Evolutionary conservation across 1,284 basidiomycete genomes (phyloP).

Genomic region (Coniferiporia weirii): DNA sequence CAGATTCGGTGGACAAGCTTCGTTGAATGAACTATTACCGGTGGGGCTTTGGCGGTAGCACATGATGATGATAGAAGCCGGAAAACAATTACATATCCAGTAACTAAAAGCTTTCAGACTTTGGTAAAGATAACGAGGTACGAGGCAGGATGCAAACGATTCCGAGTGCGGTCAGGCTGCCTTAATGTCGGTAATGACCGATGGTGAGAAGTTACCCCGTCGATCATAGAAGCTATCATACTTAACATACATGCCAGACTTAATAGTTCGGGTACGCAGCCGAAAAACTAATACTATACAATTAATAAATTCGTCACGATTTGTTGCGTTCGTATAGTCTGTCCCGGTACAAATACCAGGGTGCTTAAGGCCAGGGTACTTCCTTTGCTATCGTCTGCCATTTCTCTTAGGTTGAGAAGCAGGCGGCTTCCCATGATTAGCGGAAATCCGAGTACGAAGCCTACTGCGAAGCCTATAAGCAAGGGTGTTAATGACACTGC

Average conservation of each 20-base stretch:
- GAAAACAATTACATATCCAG: too few species aligned
- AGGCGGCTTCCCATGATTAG: conserved; percentile 4
- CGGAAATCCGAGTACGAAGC: conserved; percentile 1
- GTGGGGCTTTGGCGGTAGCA: too few species aligned
- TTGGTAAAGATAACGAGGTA: too few species aligned
- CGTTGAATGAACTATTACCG: too few species aligned
- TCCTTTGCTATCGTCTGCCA: not conserved
- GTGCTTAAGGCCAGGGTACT: not conserved
- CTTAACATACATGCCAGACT: not conserved
- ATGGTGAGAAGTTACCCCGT: not conserved
- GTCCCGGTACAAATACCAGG: conserved; percentile 1
- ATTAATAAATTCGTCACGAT: not conserved
- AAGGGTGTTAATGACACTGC: not conserved
- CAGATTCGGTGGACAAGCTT: too few species aligned
- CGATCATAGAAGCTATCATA: not conserved
- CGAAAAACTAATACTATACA: not conserved
- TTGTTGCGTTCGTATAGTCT: not conserved
- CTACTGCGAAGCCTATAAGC: conserved; percentile 1
- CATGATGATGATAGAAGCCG: too few species aligned
- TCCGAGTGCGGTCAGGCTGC: too few species aligned
- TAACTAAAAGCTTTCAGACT: too few species aligned
- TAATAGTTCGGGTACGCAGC: not conserved
- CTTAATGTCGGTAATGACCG: too few species aligned
- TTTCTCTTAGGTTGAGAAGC: conserved; percentile 4
- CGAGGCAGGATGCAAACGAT: too few species aligned